Base-by-base conservation (phyloP, 2,329 filamentous ascomycete species). In the Pyrenochaeta sp. region DNA sequence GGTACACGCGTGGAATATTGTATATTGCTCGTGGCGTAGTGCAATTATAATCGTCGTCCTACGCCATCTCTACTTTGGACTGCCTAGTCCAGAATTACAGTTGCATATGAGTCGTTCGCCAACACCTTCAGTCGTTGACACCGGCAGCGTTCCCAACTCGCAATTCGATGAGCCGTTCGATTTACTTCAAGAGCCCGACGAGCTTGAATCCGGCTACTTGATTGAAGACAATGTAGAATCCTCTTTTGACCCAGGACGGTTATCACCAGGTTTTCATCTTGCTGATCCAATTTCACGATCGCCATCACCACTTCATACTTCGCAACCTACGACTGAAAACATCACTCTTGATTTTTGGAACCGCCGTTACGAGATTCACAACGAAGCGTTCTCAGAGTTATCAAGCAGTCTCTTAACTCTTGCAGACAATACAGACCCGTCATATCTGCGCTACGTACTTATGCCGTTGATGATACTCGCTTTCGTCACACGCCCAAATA, bases 61-160 rank as follows among this genome's bases (percentile, higher is more conserved):
- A 12, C 60, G 63, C 15, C 58, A 67, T 37, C 44, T 66, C 12
- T 68, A 55, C 45, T 58, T 68, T 39, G 64, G 66, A 37, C 39
- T 60, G 11, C 54, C 51, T 18, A 49, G 61, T 15, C 49, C 58
- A n/a, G 47, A 37, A 7, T 46, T 51, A 40, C 31, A 53, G 15
- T 43, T 33, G 1, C 46, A 50, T 10, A 6, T 33, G n/a, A 49
- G 52, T 27, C 42, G 23, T 3, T 54, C 58, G 15, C 45, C 48
- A 43, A 54, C 51, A 7, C 45, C 58, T n/a, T 46, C 54, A 3
- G 18, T 50, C 5, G 15, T 40, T 9, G 35, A 20, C 32, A 15
- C 15, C 30, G 10, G 9, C 40, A 10, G 55, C 45, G 35, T 27
- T 27, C 45, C 42, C 17, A 17, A 35, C 20, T 17, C 29, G 14